A percentile compares a stretch with the other conserved stretches of the same genome.
These are phyloP conservation scores for Acanthochlamys bracteata DNA, from an alignment of 106 monocot species.

Conservation along the genomic window DNA sequence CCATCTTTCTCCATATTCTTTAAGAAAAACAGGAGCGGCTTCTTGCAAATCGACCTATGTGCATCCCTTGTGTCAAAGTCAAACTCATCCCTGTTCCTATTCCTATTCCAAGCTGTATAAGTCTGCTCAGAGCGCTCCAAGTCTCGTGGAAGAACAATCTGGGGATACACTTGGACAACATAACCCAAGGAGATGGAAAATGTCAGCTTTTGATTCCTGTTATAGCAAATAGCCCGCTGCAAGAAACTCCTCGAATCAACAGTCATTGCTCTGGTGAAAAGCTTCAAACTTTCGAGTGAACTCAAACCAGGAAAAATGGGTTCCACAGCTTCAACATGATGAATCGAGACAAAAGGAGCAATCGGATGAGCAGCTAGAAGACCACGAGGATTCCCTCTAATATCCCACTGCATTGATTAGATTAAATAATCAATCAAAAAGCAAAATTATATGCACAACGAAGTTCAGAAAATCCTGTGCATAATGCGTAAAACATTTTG, in stretches of 20 bases:
- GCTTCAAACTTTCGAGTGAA: conserved; percentile 51
- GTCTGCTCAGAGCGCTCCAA: conserved; percentile 77
- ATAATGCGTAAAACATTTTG: no score
- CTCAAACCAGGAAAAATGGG: conserved; percentile 71
- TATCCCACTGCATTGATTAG: conserved; percentile 52
- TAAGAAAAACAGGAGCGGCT: conserved; percentile 69
- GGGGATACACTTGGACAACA: conserved; percentile 73
- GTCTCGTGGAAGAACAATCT: conserved; percentile 66
- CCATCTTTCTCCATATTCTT: conserved; percentile 50
- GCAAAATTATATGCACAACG: background rate
- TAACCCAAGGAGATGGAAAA: conserved; percentile 76
- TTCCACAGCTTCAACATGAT: conserved; percentile 81
- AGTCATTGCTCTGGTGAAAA: conserved; percentile 75
- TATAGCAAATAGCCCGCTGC: conserved; percentile 77
- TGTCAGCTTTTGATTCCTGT: conserved; percentile 37
- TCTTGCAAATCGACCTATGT: conserved; percentile 60
- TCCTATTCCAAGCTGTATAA: conserved; percentile 63
- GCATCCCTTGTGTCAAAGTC: conserved; percentile 82
- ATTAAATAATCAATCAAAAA: background rate
- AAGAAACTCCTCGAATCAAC: conserved; percentile 48
- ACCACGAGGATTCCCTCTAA: conserved; percentile 67
- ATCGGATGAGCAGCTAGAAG: conserved; percentile 83
- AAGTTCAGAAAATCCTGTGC: no score
- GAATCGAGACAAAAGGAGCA: conserved; percentile 75
- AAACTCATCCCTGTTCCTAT: conserved; percentile 48